Evolutionary conservation across 2,329 filamentous ascomycete genomes (phyloP), one percentile per base, ranked within the genome.

Genomic region (Epichloe amarillans): DNA sequence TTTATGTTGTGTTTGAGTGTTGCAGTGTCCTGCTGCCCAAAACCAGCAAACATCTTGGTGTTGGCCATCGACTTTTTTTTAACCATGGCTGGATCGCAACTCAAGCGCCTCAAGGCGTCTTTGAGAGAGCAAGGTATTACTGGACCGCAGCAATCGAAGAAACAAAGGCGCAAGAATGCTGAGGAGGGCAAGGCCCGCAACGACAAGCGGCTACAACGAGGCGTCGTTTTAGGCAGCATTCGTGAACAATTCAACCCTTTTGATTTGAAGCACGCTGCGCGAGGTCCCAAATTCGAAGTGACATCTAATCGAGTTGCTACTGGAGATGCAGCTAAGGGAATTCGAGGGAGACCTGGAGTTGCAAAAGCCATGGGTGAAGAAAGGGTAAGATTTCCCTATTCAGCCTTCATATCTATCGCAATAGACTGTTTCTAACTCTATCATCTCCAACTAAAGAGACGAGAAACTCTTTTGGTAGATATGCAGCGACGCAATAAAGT

Each of bases 181-280:
- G 82, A 83, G 66, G 81, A 81, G 67, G 79, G 76, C 48, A 80
- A 79, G 51, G 77, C 75, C 55, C 80, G 77, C 55, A 72, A 70
- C 58, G 83, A 91, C 61, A 86, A 88, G 67, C 83, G 87, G 53
- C 76, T 88, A 26, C 81, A 88, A 64, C 81, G 85, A 62, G 80
- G 84, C 62, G 83, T 82, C 51, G 87, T 89, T 15, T 75, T 98
- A 55, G 82, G 86, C 59, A 81, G 80, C 52, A 96, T 98, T 64
- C 85, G 93, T 63, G 90, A 97, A 62, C 85, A 90, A 58, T 97
- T 97, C 78, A 98, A 98, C 66, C 93, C 93, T 0, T 98, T 98
- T 68, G 93, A 98, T 64, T 80, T 95, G 65, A 94, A 94, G 68
- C 81, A 86, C 52, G 82, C 84, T 40, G 75, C 83, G 1, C 78